phyloP scores from a whole-genome alignment of 169 alveolate species.

The Cryptosporidium canis region DNA sequence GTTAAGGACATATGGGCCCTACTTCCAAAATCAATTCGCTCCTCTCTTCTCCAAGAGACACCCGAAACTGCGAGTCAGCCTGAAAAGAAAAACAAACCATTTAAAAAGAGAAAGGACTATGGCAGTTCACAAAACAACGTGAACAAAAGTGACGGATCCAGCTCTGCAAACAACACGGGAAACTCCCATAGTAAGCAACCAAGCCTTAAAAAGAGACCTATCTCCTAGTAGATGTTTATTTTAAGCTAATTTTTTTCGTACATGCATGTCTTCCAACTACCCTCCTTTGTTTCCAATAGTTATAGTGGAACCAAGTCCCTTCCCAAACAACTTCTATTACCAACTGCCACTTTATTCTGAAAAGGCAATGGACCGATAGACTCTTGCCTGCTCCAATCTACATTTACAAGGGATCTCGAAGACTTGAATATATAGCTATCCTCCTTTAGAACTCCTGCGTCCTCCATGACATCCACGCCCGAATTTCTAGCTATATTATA shows the following conservation, averaged over 20 bases:
- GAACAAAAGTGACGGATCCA: neutral
- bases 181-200: conserved; percentile 33
- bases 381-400: neutral
- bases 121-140: neutral
- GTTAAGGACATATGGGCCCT: conserved; percentile 56
- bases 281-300: neutral
- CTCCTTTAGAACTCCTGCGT: conserved; percentile 20
- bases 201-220: conserved; percentile 44
- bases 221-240: neutral
- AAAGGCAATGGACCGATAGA: conserved; percentile 55
- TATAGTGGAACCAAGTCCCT: conserved; percentile 52
- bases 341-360: conserved; percentile 60
- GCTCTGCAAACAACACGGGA: neutral
- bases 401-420: conserved; percentile 29
- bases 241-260: neutral
- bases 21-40: conserved; percentile 48
- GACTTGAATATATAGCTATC: conserved; percentile 36
- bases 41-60: conserved; percentile 57
- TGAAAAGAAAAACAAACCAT: conserved; percentile 24
- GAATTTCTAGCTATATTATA: conserved; percentile 9
- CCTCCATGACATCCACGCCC: neutral
- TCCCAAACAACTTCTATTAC: conserved; percentile 61
- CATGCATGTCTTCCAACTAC: neutral
- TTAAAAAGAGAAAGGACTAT: conserved; percentile 52
- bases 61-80: neutral